These are phyloP conservation scores for Gossypium anomalum DNA, from an alignment of 345 rosid genomes.

Conservation along the genomic window DNA sequence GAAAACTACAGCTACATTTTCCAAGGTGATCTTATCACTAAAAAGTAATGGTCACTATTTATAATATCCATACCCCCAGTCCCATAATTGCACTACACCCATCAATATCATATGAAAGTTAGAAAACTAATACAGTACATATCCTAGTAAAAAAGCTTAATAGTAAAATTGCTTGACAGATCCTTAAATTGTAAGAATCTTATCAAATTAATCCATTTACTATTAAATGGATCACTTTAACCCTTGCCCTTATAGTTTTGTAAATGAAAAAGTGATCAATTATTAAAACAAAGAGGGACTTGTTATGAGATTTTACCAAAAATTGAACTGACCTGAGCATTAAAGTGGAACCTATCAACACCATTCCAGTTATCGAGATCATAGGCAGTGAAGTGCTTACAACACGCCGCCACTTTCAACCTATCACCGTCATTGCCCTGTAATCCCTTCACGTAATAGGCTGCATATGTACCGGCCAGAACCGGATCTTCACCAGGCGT, in stretches of 20 bases:
- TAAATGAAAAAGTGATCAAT: too few species aligned
- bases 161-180: too few species aligned
- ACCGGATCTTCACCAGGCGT: constrained; percentile 90
- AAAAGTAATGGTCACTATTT: background rate
- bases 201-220: too few species aligned
- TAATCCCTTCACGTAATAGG: constrained; percentile 67
- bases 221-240: too few species aligned
- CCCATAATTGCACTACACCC: background rate
- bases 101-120: background rate
- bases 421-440: constrained; percentile 56
- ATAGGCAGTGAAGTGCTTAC: constrained; percentile 90
- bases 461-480: constrained; percentile 65
- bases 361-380: constrained; percentile 90
- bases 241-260: too few species aligned
- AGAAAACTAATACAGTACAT: too few species aligned
- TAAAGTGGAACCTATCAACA: constrained; percentile 65
- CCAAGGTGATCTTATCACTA: constrained; percentile 4
- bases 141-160: too few species aligned
- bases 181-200: too few species aligned
- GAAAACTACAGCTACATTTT: background rate
- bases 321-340: constrained; percentile 49
- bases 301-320: too few species aligned
- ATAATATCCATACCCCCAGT: background rate
- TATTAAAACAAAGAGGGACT: too few species aligned
- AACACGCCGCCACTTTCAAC: constrained; percentile 77